Percentiles rank a stretch among this genome's conserved stretches.
Conservation (phyloP, 148 eudicot genomes). For the Cornus controversa region DNA sequence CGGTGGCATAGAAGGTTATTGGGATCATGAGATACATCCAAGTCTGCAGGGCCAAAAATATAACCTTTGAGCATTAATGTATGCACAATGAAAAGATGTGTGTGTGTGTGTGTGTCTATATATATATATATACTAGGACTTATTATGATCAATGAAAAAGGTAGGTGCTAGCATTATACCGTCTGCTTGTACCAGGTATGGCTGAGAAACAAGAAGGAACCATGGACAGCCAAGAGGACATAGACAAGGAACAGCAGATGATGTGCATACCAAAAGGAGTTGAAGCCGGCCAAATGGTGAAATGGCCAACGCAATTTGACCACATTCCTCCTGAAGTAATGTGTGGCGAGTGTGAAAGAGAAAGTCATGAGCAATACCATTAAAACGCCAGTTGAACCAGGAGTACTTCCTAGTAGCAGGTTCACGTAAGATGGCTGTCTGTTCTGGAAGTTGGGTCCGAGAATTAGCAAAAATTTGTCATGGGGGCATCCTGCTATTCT, state of each 20-base stretch:
- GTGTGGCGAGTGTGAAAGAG: conserved; percentile 73
- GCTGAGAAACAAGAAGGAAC: conserved; percentile 65
- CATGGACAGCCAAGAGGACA: conserved; percentile 67
- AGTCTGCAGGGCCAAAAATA: conserved; percentile 51
- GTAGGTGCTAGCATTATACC: too few species aligned
- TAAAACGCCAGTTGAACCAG: conserved; percentile 64
- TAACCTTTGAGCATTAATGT: neutral
- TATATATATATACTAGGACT: too few species aligned
- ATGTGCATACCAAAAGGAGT: conserved; percentile 92
- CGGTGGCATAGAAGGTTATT: conserved; percentile 59
- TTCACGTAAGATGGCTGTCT: conserved; percentile 59
- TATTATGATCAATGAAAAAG: too few species aligned
- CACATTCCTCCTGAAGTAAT: conserved; percentile 82
- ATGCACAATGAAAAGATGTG: too few species aligned
- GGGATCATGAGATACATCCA: conserved; percentile 93
- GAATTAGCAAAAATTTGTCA: conserved; percentile 35
- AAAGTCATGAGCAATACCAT: conserved; percentile 74
- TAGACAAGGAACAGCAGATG: conserved; percentile 74
- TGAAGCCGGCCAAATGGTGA: conserved; percentile 77
- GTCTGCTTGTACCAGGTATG: conserved; percentile 73
- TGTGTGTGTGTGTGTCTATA: too few species aligned
- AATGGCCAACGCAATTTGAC: conserved; percentile 75
- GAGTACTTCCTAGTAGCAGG: conserved; percentile 41
- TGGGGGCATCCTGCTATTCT: conserved; percentile 42
- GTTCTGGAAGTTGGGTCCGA: conserved; percentile 54